Evolutionary conservation across 2,329 filamentous ascomycete genomes (phyloP).

Genomic region (Macrophomina pseudophaseolina): DNA sequence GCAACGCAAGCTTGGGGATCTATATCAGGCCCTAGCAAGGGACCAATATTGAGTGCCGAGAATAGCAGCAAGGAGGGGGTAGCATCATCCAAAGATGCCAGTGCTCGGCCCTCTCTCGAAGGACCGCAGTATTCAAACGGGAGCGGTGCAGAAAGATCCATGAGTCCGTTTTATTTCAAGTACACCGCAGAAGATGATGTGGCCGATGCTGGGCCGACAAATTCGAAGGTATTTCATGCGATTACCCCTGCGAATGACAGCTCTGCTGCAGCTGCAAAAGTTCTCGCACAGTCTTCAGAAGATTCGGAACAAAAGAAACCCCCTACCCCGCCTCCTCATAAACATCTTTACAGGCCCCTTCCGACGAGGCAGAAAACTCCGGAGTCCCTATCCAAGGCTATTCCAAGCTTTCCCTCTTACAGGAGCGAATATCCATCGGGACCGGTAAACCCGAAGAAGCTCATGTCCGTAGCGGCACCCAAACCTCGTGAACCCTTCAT

Average conservation of each 20-base stretch:
- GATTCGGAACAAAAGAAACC: conserved; percentile 11
- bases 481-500: background rate
- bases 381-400: background rate
- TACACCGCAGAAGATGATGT: conserved; percentile 5
- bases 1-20: conserved; percentile 66
- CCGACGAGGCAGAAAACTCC: conserved; percentile 13
- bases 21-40: conserved; percentile 32
- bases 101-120: conserved; percentile 4
- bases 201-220: background rate
- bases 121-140: background rate
- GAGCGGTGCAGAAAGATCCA: conserved; percentile 10
- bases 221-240: background rate
- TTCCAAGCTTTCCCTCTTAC: conserved; percentile 46
- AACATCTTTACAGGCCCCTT: conserved; percentile 10
- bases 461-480: conserved; percentile 19
- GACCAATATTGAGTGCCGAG: conserved; percentile 30
- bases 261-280: conserved; percentile 14
- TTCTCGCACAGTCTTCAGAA: conserved; percentile 3
- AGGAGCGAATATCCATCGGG: conserved; percentile 55
- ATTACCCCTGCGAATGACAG: background rate
- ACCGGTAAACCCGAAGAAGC: conserved; percentile 37
- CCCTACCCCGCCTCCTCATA: conserved; percentile 26
- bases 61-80: conserved; percentile 22
- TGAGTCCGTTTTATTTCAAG: conserved; percentile 25
- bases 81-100: background rate